Conservation (phyloP, 2,329 filamentous ascomycete species). For the Paraconiothyrium brasiliense region DNA sequence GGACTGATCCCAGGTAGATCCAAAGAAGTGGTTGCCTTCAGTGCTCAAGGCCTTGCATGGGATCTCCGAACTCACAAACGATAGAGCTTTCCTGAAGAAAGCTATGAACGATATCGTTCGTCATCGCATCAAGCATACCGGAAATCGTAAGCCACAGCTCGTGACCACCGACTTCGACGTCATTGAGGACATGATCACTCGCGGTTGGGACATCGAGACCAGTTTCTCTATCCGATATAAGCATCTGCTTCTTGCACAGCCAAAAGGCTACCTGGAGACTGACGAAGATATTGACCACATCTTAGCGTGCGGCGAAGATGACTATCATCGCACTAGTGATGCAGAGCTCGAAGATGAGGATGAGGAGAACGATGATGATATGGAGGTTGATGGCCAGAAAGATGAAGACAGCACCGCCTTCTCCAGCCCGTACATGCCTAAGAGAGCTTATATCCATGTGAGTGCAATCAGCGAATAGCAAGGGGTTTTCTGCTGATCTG, state of each 20-base stretch:
- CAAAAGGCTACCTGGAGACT: slow-evolving; percentile 23
- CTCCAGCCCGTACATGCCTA: slow-evolving; percentile 15
- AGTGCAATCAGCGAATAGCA: not conserved
- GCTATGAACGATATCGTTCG: slow-evolving; percentile 39
- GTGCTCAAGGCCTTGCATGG: slow-evolving; percentile 40
- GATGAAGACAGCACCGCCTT: slow-evolving; percentile 11
- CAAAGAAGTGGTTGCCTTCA: slow-evolving; percentile 40
- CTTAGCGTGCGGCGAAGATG: slow-evolving; percentile 23
- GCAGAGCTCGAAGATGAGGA: slow-evolving; percentile 19
- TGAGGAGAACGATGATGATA: slow-evolving; percentile 16
- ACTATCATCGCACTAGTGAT: slow-evolving; percentile 11
- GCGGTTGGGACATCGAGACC: slow-evolving; percentile 33
- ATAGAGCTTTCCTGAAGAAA: slow-evolving; percentile 35
- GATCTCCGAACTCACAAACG: slow-evolving; percentile 33
- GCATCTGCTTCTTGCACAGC: slow-evolving; percentile 36
- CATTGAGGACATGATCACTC: slow-evolving; percentile 43
- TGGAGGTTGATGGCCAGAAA: slow-evolving; percentile 17
- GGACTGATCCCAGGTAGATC: slow-evolving; percentile 21
- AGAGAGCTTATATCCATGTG: slow-evolving; percentile 22
- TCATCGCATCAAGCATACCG: slow-evolving; percentile 42
- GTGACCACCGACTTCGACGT: slow-evolving; percentile 45
- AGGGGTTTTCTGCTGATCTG: not conserved
- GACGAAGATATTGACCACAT: slow-evolving; percentile 38
- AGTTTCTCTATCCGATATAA: slow-evolving; percentile 44
- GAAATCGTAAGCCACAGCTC: slow-evolving; percentile 44